Evolutionary conservation across 306 rosid species (phyloP), one percentile per base, ranked within the genome.

Genomic region (Lathyrus oleraceus): DNA sequence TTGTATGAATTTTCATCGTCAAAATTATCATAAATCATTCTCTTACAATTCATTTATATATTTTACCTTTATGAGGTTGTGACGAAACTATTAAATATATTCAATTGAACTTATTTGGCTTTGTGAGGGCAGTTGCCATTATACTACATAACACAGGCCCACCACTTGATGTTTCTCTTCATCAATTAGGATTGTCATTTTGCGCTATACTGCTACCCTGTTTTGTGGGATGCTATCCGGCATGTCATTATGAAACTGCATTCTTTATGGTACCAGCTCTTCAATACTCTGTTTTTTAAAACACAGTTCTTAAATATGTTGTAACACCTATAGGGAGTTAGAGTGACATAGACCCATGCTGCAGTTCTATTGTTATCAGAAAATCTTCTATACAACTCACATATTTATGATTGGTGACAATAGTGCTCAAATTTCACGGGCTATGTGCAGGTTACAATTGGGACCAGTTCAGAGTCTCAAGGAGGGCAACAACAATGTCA

Each of bases 391-490:
- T 35, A 35, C 39, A 35, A 35, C 10, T 7, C 10, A 35, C 39
- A 7, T 6, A 10, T 35, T 35, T 35, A 35, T 35, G 36, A 43
- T 32, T 75, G 65, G 52, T 28, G 16, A 61, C 71, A 12, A 15
- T 20, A 57, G 69, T 76, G 49, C 40, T 21, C 16, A 59, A 36
- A 44, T 78, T 71, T 57, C 72, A 35, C 75, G 72, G 51, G 71
- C 32, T 66, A 28, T 86, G 76, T 70, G 63, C 81, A 93, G 98
- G 85, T 80, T 79, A 61, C 75, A 51, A 43, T 59, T 69, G 82
- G 44, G 68, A 12, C 86, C 38, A 69, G 58, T 57, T 40, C 85
- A 47, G 83, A 85, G 72, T 81, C 91, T 65, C 86, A 88, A 72
- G 90, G 77, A 44, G 68, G 61, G 69, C 84, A 75, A 66, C 61